phyloP scores from a whole-genome alignment of 768 basidiomycete species.

The Tricholoma bakamatsutake region DNA sequence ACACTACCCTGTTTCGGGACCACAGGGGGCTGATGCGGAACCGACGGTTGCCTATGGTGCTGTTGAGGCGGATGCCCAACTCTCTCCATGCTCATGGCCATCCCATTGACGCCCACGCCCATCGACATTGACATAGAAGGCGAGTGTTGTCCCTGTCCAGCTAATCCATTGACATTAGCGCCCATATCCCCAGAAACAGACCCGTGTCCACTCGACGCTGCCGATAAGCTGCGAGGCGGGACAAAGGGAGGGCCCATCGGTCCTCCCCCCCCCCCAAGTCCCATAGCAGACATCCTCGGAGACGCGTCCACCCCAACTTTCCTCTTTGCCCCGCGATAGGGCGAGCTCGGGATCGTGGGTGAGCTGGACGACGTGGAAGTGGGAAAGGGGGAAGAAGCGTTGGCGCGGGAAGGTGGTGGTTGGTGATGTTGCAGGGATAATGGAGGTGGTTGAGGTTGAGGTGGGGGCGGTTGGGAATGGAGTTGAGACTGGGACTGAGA shows the following conservation, averaged over 20 bases:
- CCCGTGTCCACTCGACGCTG: not conserved
- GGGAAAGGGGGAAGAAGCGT: constrained; percentile 2
- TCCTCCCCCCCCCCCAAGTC: constrained; percentile 1
- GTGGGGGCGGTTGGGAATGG: constrained; percentile 3
- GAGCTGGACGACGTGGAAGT: not conserved
- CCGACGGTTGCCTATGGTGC: constrained; percentile 8
- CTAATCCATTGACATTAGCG: not conserved
- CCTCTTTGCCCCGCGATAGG: constrained; percentile 26
- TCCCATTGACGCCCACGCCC: constrained; percentile 8
- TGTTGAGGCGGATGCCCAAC: constrained; percentile 1
- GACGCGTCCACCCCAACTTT: constrained; percentile 22
- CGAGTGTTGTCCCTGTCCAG: not conserved
- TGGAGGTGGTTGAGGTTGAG: constrained; percentile 8
- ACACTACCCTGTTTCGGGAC: constrained; percentile 6
- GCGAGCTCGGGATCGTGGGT: constrained; percentile 17
- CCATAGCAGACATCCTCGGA: constrained; percentile 10
- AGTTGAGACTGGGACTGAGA: not conserved
- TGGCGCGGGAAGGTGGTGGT: not conserved
- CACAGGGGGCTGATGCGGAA: constrained; percentile 3
- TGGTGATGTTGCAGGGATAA: constrained; percentile 13
- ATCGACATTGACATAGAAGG: constrained; percentile 1
- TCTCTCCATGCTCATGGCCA: constrained; percentile 2
- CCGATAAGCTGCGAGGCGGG: constrained; percentile 15
- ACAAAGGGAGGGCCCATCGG: constrained; percentile 20
- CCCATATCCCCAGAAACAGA: constrained; percentile 5